phyloP scores from a whole-genome alignment of 768 basidiomycete species.

The Amanita pseudoporphyria region DNA sequence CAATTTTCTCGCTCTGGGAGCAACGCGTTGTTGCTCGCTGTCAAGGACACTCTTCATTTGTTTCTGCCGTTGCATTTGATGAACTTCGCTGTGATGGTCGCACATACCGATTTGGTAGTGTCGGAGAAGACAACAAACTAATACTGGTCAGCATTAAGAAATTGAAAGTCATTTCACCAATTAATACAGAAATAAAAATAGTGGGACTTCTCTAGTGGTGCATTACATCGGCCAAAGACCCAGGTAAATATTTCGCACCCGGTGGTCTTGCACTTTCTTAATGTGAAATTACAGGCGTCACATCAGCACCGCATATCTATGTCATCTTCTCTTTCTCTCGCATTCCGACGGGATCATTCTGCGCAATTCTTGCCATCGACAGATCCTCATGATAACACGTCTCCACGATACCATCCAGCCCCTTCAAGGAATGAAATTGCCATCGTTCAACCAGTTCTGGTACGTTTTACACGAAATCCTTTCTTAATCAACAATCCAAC shows the following conservation, averaged over 20 bases:
- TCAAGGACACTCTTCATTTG: constrained; percentile 95
- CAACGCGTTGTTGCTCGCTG: constrained; percentile 91
- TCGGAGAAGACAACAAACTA: constrained; percentile 94
- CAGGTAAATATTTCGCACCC: constrained; percentile 27
- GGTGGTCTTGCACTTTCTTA: neutral
- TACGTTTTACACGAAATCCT: constrained; percentile 25
- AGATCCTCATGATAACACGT: constrained; percentile 28
- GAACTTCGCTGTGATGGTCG: constrained; percentile 80
- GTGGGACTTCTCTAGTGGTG: constrained; percentile 95
- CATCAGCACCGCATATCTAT: constrained; percentile 58
- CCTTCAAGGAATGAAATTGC: constrained; percentile 88
- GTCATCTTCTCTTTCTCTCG: constrained; percentile 70
- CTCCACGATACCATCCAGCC: constrained; percentile 70
- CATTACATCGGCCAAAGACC: constrained; percentile 80
- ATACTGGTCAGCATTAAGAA: constrained; percentile 56
- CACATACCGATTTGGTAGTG: constrained; percentile 90
- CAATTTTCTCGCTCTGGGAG: constrained; percentile 92
- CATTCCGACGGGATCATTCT: constrained; percentile 54
- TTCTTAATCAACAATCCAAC: neutral
- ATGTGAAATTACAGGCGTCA: constrained; percentile 26
- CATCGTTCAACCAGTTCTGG: constrained; percentile 83
- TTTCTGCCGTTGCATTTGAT: constrained; percentile 85
- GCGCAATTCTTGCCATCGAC: constrained; percentile 43
- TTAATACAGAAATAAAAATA: constrained; percentile 21
- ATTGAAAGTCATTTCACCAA: neutral